Percentiles rank a stretch among this genome's conserved stretches.
phyloP scores from a whole-genome alignment of 495 filamentous ascomycete species.

The Xanthoparmelia taractica region DNA sequence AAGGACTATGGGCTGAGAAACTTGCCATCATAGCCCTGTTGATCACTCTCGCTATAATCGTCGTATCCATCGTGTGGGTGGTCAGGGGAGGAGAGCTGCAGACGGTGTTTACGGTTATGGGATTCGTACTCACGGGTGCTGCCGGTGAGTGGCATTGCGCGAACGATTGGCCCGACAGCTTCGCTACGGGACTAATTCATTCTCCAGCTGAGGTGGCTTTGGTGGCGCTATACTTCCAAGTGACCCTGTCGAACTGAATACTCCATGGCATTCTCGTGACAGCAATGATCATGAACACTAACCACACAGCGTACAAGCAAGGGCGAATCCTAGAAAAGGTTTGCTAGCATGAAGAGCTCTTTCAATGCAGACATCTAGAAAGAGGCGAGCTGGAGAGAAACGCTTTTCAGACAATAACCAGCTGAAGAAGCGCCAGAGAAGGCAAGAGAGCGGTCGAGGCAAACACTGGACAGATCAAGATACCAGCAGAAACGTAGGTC shows the following conservation, averaged over 20 bases:
- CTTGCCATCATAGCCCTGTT: conserved; percentile 23
- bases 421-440: too few relatives aligned
- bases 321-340: too few relatives aligned
- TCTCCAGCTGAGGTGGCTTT: conserved; percentile 22
- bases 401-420: too few relatives aligned
- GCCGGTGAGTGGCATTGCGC: conserved; percentile 15
- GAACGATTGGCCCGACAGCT: too few relatives aligned
- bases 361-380: too few relatives aligned
- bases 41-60: conserved; percentile 24
- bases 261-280: background rate
- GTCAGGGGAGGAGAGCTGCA: conserved; percentile 24
- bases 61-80: conserved; percentile 26
- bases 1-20: conserved; percentile 27
- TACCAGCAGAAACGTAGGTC: too few relatives aligned
- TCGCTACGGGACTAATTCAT: background rate
- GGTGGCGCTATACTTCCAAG: conserved; percentile 25
- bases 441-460: too few relatives aligned
- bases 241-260: conserved; percentile 15
- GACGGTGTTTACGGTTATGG: conserved; percentile 28
- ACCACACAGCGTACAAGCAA: too few relatives aligned
- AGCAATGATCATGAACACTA: background rate
- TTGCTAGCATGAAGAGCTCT: too few relatives aligned
- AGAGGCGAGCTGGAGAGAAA: too few relatives aligned
- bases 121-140: conserved; percentile 25
- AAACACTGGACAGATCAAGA: too few relatives aligned